phyloP scores from a whole-genome alignment of 164 flowering plant genomes.

The Pachysandra terminalis region DNA sequence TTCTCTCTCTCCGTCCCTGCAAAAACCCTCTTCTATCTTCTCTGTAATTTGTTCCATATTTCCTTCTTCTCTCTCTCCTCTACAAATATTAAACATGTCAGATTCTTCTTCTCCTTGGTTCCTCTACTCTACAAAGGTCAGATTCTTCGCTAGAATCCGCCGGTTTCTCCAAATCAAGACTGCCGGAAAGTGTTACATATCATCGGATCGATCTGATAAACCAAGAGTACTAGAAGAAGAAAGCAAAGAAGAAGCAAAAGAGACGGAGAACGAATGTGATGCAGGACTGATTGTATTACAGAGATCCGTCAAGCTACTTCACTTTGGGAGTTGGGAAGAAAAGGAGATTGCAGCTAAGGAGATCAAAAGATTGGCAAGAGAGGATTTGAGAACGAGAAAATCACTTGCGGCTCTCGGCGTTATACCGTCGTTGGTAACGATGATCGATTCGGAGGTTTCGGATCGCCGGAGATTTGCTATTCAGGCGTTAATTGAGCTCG shows the following conservation, averaged over 20 bases:
- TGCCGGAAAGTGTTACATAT: not conserved
- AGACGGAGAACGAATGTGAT: constrained; percentile 2
- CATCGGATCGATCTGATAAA: not conserved
- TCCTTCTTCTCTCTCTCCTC: no score
- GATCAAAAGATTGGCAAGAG: constrained; percentile 47
- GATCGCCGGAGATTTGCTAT: constrained; percentile 49
- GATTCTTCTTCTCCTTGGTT: not conserved
- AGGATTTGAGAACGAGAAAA: constrained; percentile 43
- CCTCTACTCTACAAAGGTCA: not conserved
- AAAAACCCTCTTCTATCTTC: not conserved
- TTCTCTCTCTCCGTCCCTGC: not conserved
- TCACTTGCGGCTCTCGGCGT: constrained; percentile 77
- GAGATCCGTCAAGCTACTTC: constrained; percentile 76
- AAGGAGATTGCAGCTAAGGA: constrained; percentile 62
- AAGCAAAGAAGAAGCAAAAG: not conserved
- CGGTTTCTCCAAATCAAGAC: not conserved
- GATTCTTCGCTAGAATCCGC: not conserved
- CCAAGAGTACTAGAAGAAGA: not conserved
- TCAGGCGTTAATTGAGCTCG: constrained; percentile 62
- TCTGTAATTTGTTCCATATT: not conserved
- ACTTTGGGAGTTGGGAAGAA: constrained; percentile 74
- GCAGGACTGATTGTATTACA: constrained; percentile 34
- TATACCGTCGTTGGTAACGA: constrained; percentile 61
- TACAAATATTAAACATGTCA: no score
- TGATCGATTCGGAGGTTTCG: constrained; percentile 49